phyloP scores from a whole-genome alignment of 225 moss, liverwort and hornwort genomes.

The Thuidium tamariscinum region DNA sequence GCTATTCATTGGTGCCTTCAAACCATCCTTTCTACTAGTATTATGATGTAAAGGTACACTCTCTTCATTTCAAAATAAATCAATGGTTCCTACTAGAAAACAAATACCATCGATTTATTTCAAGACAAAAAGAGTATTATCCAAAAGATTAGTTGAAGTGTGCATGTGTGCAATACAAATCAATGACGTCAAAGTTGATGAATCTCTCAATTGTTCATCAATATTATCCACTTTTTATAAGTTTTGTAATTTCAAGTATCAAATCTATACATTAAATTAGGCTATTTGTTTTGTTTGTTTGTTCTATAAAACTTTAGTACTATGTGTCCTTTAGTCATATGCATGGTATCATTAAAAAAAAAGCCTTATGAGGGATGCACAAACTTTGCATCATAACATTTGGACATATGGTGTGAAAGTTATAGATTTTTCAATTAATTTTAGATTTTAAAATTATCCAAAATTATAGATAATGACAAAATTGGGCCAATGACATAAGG shows the following conservation, averaged over 20 bases:
- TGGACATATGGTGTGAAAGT: too few species aligned
- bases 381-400: too few species aligned
- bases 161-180: not conserved
- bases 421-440: too few species aligned
- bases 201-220: not conserved
- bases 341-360: too few species aligned
- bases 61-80: too few species aligned
- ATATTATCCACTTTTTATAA: not conserved
- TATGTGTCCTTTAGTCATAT: too few species aligned
- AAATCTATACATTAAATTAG: not conserved
- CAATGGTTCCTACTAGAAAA: rapidly evolving
- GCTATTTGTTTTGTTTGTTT: too few species aligned
- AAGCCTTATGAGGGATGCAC: too few species aligned
- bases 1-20: not conserved
- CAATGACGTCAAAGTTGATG: not conserved
- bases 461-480: too few species aligned
- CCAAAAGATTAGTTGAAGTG: not conserved
- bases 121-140: rapidly evolving
- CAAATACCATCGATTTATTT: rapidly evolving
- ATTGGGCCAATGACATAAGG: too few species aligned
- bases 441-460: too few species aligned
- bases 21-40: not conserved
- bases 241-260: not conserved
- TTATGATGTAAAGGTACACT: not conserved
- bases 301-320: too few species aligned